A percentile compares a stretch with the other conserved stretches of the same genome.
These are phyloP conservation scores for Fagopyrum homotropicum DNA, from an alignment of 148 eudicot genomes.

Conservation along the genomic window DNA sequence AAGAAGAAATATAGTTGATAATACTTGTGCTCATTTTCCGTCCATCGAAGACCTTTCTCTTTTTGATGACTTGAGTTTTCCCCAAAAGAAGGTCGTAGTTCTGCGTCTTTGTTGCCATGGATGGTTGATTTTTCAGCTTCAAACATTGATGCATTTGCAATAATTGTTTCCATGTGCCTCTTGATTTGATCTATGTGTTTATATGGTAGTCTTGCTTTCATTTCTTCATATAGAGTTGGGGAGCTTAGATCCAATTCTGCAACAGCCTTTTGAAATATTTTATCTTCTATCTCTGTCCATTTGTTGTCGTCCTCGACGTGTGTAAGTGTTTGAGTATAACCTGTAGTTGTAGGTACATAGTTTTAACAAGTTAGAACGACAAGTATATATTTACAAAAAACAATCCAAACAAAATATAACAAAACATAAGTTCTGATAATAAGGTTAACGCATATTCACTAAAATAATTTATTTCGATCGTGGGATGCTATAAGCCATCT, in stretches of 20 bases:
- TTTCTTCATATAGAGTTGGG: too few species aligned
- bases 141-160: too few species aligned
- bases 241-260: too few species aligned
- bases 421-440: too few species aligned
- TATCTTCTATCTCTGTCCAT: background rate
- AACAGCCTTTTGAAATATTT: background rate
- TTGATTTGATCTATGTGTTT: too few species aligned
- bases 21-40: conserved; percentile 93
- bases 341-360: background rate
- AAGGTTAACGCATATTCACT: too few species aligned
- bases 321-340: background rate
- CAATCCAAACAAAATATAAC: background rate
- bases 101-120: background rate
- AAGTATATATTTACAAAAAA: too few species aligned
- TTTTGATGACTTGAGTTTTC: background rate
- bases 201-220: too few species aligned
- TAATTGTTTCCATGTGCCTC: background rate
- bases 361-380: background rate
- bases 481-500: background rate
- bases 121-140: background rate
- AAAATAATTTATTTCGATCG: too few species aligned
- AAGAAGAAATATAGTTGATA: conserved; percentile 17
- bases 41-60: conserved; percentile 57
- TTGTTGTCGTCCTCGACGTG: background rate
- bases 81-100: too few species aligned